Evolutionary conservation across 306 rosid species (phyloP).

Genomic region (Gynostemma pentaphyllum): DNA sequence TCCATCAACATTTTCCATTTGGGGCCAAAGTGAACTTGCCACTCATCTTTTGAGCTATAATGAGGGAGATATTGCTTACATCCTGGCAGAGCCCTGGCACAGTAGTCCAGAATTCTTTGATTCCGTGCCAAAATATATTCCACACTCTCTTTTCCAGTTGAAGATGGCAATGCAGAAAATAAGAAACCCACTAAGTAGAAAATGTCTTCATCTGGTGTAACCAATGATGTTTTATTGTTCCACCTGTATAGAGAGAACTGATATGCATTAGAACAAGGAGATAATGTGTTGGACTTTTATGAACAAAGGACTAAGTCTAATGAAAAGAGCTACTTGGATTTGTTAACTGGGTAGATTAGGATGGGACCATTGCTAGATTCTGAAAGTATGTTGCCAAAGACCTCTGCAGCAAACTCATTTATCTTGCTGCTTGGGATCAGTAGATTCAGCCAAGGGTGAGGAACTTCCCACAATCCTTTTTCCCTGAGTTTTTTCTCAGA

Average conservation of each 20-base stretch:
- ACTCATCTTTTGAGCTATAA: conserved; percentile 51
- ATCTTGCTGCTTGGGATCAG: conserved; percentile 60
- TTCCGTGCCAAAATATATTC: conserved; percentile 50
- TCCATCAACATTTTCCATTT: conserved; percentile 42
- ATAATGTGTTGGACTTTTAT: not conserved
- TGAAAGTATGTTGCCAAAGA: conserved; percentile 58
- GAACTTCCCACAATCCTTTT: conserved; percentile 76
- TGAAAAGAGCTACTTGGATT: conserved; percentile 44
- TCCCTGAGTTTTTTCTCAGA: conserved; percentile 54
- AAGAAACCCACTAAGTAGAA: conserved; percentile 69
- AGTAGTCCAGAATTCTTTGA: conserved; percentile 48
- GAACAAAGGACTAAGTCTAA: not conserved
- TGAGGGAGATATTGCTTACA: conserved; percentile 80
- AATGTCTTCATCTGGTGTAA: conserved; percentile 78
- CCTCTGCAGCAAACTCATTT: conserved; percentile 43
- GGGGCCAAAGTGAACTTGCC: conserved; percentile 74
- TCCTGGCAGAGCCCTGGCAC: conserved; percentile 30
- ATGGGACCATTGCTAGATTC: conserved; percentile 71
- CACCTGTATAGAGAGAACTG: conserved; percentile 40
- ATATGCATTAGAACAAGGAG: not conserved
- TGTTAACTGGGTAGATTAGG: conserved; percentile 82
- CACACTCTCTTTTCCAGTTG: conserved; percentile 47
- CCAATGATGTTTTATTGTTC: conserved; percentile 69
- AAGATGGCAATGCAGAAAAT: conserved; percentile 57
- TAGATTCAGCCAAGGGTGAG: conserved; percentile 93